A percentile compares a stretch with the other conserved stretches of the same genome.
Conservation (phyloP, 2,329 filamentous ascomycete species). For the Alternaria sp. region DNA sequence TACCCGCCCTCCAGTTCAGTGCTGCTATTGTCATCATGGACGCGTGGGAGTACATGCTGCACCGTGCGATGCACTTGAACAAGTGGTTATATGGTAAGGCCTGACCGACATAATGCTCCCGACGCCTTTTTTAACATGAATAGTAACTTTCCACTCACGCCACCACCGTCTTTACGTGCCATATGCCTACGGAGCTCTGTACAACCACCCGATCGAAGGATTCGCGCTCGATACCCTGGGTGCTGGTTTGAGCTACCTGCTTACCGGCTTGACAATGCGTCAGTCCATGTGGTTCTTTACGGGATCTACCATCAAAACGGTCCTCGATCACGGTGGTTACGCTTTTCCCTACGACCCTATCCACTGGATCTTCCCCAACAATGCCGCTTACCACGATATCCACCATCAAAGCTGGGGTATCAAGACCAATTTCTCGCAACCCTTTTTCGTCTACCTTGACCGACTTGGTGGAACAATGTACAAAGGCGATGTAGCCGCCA, state of each 20-base stretch:
- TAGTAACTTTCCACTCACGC: conserved; percentile 88
- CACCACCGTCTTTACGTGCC: conserved; percentile 98
- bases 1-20: conserved; percentile 81
- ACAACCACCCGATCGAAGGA: conserved; percentile 95
- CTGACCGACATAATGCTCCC: not conserved
- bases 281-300: conserved; percentile 92
- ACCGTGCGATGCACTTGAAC: conserved; percentile 97
- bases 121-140: conserved; percentile 13
- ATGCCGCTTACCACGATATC: conserved; percentile 95
- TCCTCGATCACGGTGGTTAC: conserved; percentile 98
- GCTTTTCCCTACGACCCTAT: conserved; percentile 94
- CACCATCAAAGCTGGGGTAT: conserved; percentile 99
- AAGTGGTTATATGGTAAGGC: conserved; percentile 92
- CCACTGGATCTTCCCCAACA: conserved; percentile 91
- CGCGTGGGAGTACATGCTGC: conserved; percentile 98
- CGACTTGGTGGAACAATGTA: conserved; percentile 82
- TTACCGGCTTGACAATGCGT: conserved; percentile 81
- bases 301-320: conserved; percentile 90
- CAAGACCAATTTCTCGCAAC: conserved; percentile 92
- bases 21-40: conserved; percentile 81
- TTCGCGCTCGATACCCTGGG: conserved; percentile 93
- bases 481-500: conserved; percentile 68
- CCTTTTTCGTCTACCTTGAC: conserved; percentile 98
- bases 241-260: conserved; percentile 82
- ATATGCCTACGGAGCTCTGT: conserved; percentile 95